Base-by-base conservation (phyloP, 495 filamentous ascomycete species). In the Acidiella bohemica region DNA sequence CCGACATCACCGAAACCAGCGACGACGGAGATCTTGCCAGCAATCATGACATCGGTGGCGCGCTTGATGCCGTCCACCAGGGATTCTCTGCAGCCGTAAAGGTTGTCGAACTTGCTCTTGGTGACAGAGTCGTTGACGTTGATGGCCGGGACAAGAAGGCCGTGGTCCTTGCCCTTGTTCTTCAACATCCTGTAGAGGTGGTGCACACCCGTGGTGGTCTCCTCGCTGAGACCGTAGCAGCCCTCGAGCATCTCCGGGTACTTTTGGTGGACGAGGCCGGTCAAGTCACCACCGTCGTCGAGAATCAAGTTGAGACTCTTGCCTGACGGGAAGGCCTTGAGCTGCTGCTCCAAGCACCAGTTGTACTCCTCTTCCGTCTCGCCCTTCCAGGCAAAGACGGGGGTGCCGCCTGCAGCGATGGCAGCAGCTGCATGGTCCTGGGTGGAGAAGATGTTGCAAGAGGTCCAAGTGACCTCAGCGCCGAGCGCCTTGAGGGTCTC, bases 291-390 rank as follows among this genome's bases (percentile, higher is more conserved):
- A 69, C 90, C 90, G 57, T 97, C 90, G 57, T 97, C 90, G 53
- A 97, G 85, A 67, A 97, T 97, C 45, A 97, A 68, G 76, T 97
- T 97, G 50, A 97, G 77, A 66, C 76, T 78, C 76, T 93, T 80
- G 76, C 75, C 79, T 63, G 93, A 84, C 68, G 90, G 92, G 82
- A 97, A 97, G 56, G 90, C 81, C 36, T 70, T 57, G 53, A 97
- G 82, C 72, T 96, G 92, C 74, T 97, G 90, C 71, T 96, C 90
- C 57, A 97, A 69, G 64, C 90, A 97, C 90, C 90, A 97, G 58
- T 90, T 71, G 78, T 97, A 97, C 72, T 97, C 90, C 72, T 96
- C 90, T 67, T 97, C 92, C 52, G 88, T 94, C 80, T 97, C 90
- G 60, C 90, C 90, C 73, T 97, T 96, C 92, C 92, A 97, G 66